A percentile compares a stretch with the other conserved stretches of the same genome.
These are phyloP conservation scores for Mrakia blollopis DNA, from an alignment of 768 basidiomycete genomes.

Conservation along the genomic window DNA sequence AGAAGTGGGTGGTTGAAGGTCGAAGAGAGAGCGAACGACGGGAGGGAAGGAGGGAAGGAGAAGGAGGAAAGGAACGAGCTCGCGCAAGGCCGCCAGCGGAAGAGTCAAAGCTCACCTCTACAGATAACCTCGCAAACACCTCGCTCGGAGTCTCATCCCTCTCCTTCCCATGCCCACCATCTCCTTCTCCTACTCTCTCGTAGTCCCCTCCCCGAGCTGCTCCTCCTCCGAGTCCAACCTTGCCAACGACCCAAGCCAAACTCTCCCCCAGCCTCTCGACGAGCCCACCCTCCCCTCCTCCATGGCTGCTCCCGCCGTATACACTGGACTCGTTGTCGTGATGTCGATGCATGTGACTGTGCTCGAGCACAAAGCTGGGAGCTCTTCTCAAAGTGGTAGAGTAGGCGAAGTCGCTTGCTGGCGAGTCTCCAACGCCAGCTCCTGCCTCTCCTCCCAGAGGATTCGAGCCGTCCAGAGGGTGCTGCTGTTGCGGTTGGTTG, in stretches of 20 bases:
- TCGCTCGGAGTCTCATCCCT: conserved; percentile 42
- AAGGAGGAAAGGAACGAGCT: not conserved
- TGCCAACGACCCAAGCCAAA: not conserved
- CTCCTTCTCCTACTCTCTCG: not conserved
- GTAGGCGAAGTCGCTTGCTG: conserved; percentile 16
- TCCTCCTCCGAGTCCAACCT: conserved; percentile 7
- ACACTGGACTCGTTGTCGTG: not conserved
- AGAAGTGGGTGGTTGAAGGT: no score
- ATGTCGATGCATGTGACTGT: not conserved
- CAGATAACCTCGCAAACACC: conserved; percentile 39
- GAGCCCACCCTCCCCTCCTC: not conserved
- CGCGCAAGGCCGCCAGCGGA: not conserved
- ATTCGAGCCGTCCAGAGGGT: not conserved
- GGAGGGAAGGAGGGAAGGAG: not conserved
- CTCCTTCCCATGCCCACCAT: not conserved
- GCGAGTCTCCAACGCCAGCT: not conserved
- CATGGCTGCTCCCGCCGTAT: not conserved
- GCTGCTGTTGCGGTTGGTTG: not conserved
- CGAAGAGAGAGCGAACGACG: not conserved
- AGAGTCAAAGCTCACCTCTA: conserved; percentile 37
- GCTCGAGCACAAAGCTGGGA: not conserved
- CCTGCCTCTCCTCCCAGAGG: not conserved
- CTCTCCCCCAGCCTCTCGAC: not conserved
- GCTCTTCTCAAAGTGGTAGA: conserved; percentile 25
- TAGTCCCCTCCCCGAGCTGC: not conserved